Conservation (phyloP, 2,329 filamentous ascomycete genomes). For the Fusarium globosum region DNA sequence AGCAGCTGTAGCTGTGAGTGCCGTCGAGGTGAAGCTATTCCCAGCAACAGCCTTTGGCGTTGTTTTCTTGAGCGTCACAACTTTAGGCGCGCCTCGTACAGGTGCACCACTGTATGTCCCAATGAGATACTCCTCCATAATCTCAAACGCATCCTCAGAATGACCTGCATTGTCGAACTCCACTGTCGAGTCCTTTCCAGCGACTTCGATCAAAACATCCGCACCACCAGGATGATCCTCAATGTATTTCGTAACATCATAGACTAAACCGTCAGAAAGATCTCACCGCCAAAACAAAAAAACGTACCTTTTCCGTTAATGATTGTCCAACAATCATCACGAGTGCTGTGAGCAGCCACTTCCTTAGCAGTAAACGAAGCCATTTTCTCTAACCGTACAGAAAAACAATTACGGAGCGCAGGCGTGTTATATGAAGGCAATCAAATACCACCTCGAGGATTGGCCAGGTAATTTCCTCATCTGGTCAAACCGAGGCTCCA, state of each 20-base stretch:
- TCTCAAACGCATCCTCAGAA: constrained; percentile 68
- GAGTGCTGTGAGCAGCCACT: constrained; percentile 61
- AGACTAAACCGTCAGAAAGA: constrained; percentile 56
- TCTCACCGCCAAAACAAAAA: background rate
- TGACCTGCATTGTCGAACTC: constrained; percentile 88
- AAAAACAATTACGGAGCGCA: background rate
- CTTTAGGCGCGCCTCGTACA: constrained; percentile 15
- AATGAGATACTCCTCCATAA: constrained; percentile 53
- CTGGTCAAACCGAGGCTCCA: constrained; percentile 25
- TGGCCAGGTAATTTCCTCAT: constrained; percentile 8
- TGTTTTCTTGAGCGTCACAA: constrained; percentile 22
- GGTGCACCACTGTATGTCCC: constrained; percentile 52
- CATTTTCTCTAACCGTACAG: constrained; percentile 11
- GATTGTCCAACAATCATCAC: constrained; percentile 63
- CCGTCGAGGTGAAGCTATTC: background rate
- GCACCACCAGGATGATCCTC: constrained; percentile 77
- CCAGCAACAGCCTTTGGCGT: constrained; percentile 26
- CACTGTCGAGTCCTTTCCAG: constrained; percentile 80
- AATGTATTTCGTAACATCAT: constrained; percentile 67
- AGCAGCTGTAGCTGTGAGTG: constrained; percentile 16
- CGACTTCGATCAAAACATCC: constrained; percentile 81
- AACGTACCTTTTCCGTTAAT: constrained; percentile 66
- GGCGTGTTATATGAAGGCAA: constrained; percentile 15
- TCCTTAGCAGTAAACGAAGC: constrained; percentile 50
- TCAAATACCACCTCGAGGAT: constrained; percentile 13